Evolutionary conservation across 306 rosid genomes (phyloP).

Genomic region (Glycine soja): DNA sequence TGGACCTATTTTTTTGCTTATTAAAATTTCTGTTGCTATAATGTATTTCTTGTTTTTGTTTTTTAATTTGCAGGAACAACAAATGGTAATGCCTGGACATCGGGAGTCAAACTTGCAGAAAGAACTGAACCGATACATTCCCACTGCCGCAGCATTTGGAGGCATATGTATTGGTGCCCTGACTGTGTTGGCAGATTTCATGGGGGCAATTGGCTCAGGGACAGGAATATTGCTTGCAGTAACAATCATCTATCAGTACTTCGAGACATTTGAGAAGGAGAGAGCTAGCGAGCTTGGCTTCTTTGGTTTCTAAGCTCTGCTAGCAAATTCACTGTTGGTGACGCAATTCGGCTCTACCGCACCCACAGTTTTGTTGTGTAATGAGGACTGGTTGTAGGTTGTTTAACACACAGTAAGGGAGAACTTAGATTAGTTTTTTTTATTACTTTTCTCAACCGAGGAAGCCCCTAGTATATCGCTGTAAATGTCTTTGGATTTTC

Average conservation of each 20-base stretch:
- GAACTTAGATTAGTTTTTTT: slow-evolving; percentile 50
- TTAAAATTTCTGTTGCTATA: background rate
- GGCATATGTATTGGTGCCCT: slow-evolving; percentile 84
- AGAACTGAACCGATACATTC: slow-evolving; percentile 70
- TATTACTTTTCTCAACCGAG: slow-evolving; percentile 33
- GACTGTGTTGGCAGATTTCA: slow-evolving; percentile 77
- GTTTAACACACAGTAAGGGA: slow-evolving; percentile 56
- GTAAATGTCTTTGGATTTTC: slow-evolving; percentile 31
- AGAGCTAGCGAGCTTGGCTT: slow-evolving; percentile 75
- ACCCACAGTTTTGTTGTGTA: slow-evolving; percentile 56
- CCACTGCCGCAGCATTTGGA: slow-evolving; percentile 75
- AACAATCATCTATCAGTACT: slow-evolving; percentile 72
- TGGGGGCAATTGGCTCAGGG: slow-evolving; percentile 80
- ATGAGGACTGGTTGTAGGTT: slow-evolving; percentile 52
- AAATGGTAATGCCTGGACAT: slow-evolving; percentile 81
- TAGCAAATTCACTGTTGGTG: slow-evolving; percentile 31
- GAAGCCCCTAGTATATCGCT: slow-evolving; percentile 29
- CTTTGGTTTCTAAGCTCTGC: slow-evolving; percentile 58
- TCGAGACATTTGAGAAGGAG: slow-evolving; percentile 73
- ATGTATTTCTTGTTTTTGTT: background rate
- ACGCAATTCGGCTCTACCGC: slow-evolving; percentile 38
- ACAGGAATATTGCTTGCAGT: slow-evolving; percentile 76
- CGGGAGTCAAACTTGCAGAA: slow-evolving; percentile 70
- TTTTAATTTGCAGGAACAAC: slow-evolving; percentile 61
- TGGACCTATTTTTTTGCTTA: background rate